Evolutionary conservation across 805 yeast genomes (phyloP), one percentile per base, ranked within the genome.

Genomic region (Priceomyces castillae): DNA sequence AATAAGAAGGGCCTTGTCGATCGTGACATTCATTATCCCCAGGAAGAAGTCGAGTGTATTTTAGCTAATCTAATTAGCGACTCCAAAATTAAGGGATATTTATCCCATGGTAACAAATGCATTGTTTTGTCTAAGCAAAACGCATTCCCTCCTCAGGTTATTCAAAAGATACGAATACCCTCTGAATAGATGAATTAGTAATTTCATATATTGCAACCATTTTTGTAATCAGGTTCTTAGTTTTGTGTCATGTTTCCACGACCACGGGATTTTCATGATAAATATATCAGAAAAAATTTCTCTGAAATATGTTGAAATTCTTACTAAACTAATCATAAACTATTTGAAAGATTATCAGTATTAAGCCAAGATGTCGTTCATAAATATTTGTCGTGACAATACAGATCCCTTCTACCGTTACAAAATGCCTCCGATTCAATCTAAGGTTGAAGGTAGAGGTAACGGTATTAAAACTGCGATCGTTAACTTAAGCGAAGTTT

Each of bases 341-440:
- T 22, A 22, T 22, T 28, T 9, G 31, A 34, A 34, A 12, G 37
- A 34, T 34, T 34, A 34, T 34, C 31, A 28, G 15, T 12, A 28
- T 11, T 18, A 34, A 37, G 22, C 26, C 23, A 52, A 26, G 35
- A 89, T 89, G 96, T 86, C 96, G 43, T 74, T 82, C 56, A 84
- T 92, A 62, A 92, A 94, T 69, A 92, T 94, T 59, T 84, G 96
- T 69, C 90, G 99, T 76, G 97, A 90, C 62, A 94, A 92, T 76
- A 82, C 86, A 60, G 99, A 94, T 74, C 97, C 97, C 36, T 94
- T 94, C 69, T 94, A 94, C 82, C 96, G 99, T 76, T 94, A 94
- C 72, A 94, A 94, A 76, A 94, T 94, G 99, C 99, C 99, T 63
- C 86, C 95, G 34, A 84, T 94, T 69, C 95, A 87, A 72, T 87